phyloP scores from a whole-genome alignment of 352 stramenopile genomes.

The Phytophthora cryptogea region DNA sequence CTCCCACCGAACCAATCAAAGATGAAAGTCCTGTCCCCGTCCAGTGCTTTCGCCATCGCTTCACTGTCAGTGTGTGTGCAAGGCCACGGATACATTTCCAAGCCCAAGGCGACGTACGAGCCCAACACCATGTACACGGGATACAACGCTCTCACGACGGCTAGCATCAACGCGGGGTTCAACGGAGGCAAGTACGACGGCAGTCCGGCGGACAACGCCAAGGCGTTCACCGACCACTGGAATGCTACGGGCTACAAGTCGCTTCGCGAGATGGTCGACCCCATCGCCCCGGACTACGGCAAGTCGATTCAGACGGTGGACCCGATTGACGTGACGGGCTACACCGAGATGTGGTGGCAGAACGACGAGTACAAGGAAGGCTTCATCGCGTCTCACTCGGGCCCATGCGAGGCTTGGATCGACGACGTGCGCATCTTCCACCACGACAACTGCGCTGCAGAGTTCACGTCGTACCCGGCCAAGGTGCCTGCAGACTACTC shows the following conservation, averaged over 20 bases:
- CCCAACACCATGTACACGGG: conserved; percentile 27
- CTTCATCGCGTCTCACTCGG: conserved; percentile 40
- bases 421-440: conserved; percentile 28
- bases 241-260: conserved; percentile 32
- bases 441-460: conserved; percentile 32
- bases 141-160: conserved; percentile 30
- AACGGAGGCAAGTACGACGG: conserved; percentile 31
- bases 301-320: conserved; percentile 19
- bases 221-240: conserved; percentile 33
- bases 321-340: conserved; percentile 32
- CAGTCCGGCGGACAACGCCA: conserved; percentile 31
- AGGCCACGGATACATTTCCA: conserved; percentile 35
- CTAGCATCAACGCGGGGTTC: conserved; percentile 34
- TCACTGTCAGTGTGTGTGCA: conserved; percentile 14
- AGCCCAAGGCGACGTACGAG: conserved; percentile 28
- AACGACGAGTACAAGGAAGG: conserved; percentile 43
- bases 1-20: conserved; percentile 1
- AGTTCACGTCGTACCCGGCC: conserved; percentile 42
- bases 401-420: conserved; percentile 37
- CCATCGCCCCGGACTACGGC: conserved; percentile 32
- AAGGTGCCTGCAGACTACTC: conserved; percentile 20
- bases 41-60: conserved; percentile 16
- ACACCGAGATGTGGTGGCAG: conserved; percentile 35
- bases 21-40: conserved; percentile 5
- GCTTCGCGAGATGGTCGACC: conserved; percentile 42